A percentile compares a stretch with the other conserved stretches of the same genome.
Conservation (phyloP, 1,284 basidiomycete genomes). For the Apiotrichum sp. region DNA sequence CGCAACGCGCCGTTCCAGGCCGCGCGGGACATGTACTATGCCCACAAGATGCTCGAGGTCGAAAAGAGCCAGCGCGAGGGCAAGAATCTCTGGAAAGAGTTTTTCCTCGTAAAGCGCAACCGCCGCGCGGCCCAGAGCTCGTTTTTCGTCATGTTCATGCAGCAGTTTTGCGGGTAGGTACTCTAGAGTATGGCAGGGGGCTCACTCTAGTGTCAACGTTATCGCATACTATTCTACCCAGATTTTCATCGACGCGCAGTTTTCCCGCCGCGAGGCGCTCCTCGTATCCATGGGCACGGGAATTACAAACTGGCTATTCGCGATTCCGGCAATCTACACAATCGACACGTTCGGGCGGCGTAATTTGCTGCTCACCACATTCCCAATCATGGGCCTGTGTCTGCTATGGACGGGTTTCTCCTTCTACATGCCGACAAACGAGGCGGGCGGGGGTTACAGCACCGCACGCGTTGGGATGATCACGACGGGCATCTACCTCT, state of each 20-base stretch:
- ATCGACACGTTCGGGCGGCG: constrained; percentile 37
- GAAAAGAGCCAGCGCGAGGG: constrained; percentile 25
- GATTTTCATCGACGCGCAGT: constrained; percentile 30
- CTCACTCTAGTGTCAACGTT: too few relatives aligned
- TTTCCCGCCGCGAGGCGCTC: constrained; percentile 21
- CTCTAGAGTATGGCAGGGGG: neutral
- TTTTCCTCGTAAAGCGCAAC: neutral
- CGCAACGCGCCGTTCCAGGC: too few relatives aligned
- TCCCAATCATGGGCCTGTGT: constrained; percentile 9
- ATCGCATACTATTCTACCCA: constrained; percentile 13
- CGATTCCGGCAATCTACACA: constrained; percentile 30
- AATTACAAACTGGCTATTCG: constrained; percentile 30
- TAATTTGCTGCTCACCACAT: constrained; percentile 24
- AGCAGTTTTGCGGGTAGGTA: constrained; percentile 15
- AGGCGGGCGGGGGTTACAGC: constrained; percentile 16
- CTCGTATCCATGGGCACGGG: constrained; percentile 36
- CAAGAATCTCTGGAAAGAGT: constrained; percentile 4
- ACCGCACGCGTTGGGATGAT: constrained; percentile 11
- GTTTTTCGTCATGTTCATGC: constrained; percentile 14
- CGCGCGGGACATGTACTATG: constrained; percentile 17
- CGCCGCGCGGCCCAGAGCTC: neutral
- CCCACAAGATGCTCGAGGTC: constrained; percentile 28
- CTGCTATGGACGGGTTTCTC: constrained; percentile 14
- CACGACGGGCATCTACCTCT: constrained; percentile 1
- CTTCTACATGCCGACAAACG: constrained; percentile 19